A percentile compares a stretch with the other conserved stretches of the same genome.
Conservation (phyloP, 169 alveolate genomes). For the Fabrea salina region DNA sequence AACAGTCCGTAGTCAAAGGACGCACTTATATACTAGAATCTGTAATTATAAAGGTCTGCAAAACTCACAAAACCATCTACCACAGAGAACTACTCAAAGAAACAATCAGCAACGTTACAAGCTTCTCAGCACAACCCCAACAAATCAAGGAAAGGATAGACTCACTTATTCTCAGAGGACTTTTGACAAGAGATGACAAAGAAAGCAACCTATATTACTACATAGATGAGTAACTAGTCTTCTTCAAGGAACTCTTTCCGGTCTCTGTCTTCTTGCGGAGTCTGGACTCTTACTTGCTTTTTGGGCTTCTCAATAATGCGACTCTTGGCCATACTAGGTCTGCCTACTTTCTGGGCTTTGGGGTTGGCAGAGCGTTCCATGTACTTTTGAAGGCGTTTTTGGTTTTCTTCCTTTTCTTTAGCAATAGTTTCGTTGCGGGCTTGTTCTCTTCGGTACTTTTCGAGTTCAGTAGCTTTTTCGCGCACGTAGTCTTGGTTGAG, state of each 20-base stretch:
- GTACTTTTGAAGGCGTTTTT: constrained; percentile 3
- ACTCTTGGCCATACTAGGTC: constrained; percentile 39
- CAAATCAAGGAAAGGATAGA: background rate
- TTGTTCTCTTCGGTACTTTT: constrained; percentile 32
- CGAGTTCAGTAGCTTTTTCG: constrained; percentile 37
- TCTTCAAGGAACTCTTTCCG: constrained; percentile 25
- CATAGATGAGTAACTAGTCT: background rate
- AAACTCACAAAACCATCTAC: background rate
- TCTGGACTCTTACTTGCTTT: constrained; percentile 23
- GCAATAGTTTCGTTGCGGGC: constrained; percentile 18
- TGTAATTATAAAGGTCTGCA: background rate
- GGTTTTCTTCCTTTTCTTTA: constrained; percentile 34
- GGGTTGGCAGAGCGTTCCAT: background rate
- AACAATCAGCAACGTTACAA: background rate
- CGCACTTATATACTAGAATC: background rate
- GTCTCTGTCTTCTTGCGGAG: constrained; percentile 30
- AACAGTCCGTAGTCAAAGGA: background rate
- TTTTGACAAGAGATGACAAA: background rate
- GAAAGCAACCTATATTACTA: background rate
- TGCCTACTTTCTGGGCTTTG: constrained; percentile 29
- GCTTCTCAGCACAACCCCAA: background rate
- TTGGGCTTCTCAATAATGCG: background rate
- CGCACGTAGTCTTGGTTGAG: constrained; percentile 23
- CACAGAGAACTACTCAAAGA: background rate
- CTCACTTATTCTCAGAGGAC: background rate